Conservation (phyloP, 371 early-diverging fungal species). For the Amoeboaphelidium occidentale region DNA sequence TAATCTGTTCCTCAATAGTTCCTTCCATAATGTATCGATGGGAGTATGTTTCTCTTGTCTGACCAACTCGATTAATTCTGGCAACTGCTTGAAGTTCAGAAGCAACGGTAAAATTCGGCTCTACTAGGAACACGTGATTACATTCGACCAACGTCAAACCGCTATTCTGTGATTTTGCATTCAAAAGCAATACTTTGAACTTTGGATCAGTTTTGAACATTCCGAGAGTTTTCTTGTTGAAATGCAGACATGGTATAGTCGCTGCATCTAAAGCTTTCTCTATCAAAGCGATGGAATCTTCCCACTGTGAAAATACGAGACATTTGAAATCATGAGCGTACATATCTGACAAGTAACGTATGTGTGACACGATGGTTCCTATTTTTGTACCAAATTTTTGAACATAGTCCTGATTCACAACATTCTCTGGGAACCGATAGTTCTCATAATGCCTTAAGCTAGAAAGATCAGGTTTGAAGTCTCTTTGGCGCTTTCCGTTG, state of each 20-base stretch:
- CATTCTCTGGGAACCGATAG: not conserved
- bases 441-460: not conserved
- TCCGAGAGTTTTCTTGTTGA: constrained; percentile 4
- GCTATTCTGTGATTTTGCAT: constrained; percentile 15
- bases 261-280: not conserved
- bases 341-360: not conserved
- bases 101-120: constrained; percentile 15
- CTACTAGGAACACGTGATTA: constrained; percentile 18
- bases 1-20: not conserved
- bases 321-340: not conserved
- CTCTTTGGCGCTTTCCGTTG: not conserved
- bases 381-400: not conserved
- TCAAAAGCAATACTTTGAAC: constrained; percentile 14
- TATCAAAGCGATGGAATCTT: not conserved
- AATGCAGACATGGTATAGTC: not conserved
- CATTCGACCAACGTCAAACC: constrained; percentile 18
- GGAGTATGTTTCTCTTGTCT: constrained; percentile 12
- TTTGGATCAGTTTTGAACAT: constrained; percentile 7
- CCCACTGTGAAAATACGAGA: not conserved
- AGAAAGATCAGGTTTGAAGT: not conserved
- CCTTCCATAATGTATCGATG: constrained; percentile 13
- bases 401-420: not conserved
- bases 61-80: constrained; percentile 19
- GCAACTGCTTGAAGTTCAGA: constrained; percentile 17
- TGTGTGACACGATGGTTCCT: not conserved